Percentiles rank a stretch among this genome's conserved stretches.
Conservation (phyloP, 1,284 basidiomycete species). For the Sphaerobolus stellatus region DNA sequence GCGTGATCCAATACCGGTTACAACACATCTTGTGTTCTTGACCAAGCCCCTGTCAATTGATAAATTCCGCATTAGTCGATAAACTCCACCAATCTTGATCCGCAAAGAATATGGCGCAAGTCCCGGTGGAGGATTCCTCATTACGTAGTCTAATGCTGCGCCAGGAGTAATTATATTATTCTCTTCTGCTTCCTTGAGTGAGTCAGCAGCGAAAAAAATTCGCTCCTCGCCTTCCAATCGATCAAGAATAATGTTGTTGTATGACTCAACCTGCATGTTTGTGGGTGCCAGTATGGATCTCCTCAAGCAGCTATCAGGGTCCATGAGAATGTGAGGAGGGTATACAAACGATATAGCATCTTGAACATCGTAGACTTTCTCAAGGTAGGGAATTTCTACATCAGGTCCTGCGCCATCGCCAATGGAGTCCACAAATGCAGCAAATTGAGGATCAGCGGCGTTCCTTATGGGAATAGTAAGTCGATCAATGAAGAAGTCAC, state of each 20-base stretch:
- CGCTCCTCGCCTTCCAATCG: too few relatives aligned
- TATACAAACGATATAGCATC: conserved; percentile 38
- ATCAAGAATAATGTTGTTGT: conserved; percentile 17
- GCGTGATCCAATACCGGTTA: conserved; percentile 27
- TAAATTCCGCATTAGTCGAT: conserved; percentile 39
- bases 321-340: conserved; percentile 27
- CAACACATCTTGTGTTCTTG: conserved; percentile 39
- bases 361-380: conserved; percentile 1
- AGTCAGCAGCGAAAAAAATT: conserved; percentile 32
- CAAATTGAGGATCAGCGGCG: conserved; percentile 35
- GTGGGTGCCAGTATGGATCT: too few relatives aligned
- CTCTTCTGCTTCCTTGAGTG: conserved; percentile 27
- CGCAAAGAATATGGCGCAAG: conserved; percentile 31
- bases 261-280: conserved; percentile 1
- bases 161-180: conserved; percentile 23
- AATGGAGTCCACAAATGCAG: conserved; percentile 38
- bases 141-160: too few relatives aligned
- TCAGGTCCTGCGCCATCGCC: conserved; percentile 36
- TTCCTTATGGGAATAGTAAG: conserved; percentile 38
- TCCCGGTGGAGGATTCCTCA: conserved; percentile 29
- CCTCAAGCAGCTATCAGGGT: conserved; percentile 28
- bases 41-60: conserved; percentile 39
- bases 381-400: conserved; percentile 26
- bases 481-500: conserved; percentile 25
- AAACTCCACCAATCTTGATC: conserved; percentile 36